phyloP scores from a whole-genome alignment of 352 stramenopile genomes.

The Phytophthora rubi region DNA sequence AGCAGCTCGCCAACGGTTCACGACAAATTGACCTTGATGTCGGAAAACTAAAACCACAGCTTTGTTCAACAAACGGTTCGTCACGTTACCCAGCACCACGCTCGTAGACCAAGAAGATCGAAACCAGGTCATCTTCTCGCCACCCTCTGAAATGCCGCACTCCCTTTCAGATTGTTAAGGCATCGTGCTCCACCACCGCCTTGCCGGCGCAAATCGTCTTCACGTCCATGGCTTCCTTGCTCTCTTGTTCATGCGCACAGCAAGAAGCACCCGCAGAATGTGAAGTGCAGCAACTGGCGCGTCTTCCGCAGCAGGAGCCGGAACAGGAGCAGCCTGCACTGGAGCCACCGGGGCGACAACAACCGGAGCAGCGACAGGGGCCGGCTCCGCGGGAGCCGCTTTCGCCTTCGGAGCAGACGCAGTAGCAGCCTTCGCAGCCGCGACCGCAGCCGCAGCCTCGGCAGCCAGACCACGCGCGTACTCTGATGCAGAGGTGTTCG shows the following conservation, averaged over 20 bases:
- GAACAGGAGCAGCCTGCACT: slow-evolving; percentile 26
- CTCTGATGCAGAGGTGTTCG: slow-evolving; percentile 70
- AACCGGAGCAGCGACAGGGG: slow-evolving; percentile 8
- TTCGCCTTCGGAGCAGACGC: slow-evolving; percentile 35
- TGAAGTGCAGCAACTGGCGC: slow-evolving; percentile 70
- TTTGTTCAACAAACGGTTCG: slow-evolving; percentile 69
- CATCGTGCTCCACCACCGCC: slow-evolving; percentile 78
- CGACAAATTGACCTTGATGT: no score
- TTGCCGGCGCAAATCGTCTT: slow-evolving; percentile 78
- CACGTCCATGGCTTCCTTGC: slow-evolving; percentile 65
- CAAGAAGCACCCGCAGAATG: slow-evolving; percentile 74
- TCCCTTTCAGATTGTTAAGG: slow-evolving; percentile 88
- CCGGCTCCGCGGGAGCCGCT: slow-evolving; percentile 41
- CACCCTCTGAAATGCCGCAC: slow-evolving; percentile 69
- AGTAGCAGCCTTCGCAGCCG: slow-evolving; percentile 49
- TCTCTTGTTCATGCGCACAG: slow-evolving; percentile 78
- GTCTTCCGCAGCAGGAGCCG: slow-evolving; percentile 46
- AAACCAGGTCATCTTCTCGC: slow-evolving; percentile 74
- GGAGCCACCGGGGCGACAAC: slow-evolving; percentile 30
- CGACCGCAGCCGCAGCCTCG: background rate
- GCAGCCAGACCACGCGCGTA: slow-evolving; percentile 48
- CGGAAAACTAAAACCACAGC: slow-evolving; percentile 39
- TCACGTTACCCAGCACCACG: slow-evolving; percentile 66
- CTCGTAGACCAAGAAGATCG: slow-evolving; percentile 76
- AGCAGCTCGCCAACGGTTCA: no score